Percentiles rank a stretch among this genome's conserved stretches.
Evolutionary conservation across 1,139 yeast species (phyloP).

Genomic region (Geotrichum restrictum): DNA sequence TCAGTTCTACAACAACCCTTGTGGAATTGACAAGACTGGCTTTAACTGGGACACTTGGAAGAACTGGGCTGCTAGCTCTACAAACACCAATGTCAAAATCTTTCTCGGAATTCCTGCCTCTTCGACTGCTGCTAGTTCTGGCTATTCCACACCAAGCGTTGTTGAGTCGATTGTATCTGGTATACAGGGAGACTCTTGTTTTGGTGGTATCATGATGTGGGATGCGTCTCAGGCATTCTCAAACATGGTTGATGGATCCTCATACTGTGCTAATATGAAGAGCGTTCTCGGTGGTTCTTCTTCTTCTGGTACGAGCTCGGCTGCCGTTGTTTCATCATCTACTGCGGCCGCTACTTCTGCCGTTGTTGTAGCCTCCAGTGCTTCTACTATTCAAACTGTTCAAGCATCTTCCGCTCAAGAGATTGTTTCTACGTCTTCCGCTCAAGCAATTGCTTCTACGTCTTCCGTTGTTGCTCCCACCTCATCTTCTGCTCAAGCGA

Average conservation of each 20-base stretch:
- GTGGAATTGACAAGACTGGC: conserved; percentile 42
- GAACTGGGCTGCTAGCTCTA: conserved; percentile 58
- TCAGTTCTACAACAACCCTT: conserved; percentile 89
- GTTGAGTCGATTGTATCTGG: conserved; percentile 28
- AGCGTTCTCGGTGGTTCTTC: conserved; percentile 31
- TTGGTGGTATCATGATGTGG: conserved; percentile 90
- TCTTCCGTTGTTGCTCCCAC: conserved; percentile 7
- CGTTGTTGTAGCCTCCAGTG: conserved; percentile 3
- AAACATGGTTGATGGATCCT: conserved; percentile 47
- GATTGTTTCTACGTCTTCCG: conserved; percentile 2
- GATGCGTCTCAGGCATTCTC: conserved; percentile 79
- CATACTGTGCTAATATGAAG: conserved; percentile 47
- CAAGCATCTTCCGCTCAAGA: not conserved
- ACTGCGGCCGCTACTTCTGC: conserved; percentile 1
- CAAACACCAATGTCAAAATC: conserved; percentile 54
- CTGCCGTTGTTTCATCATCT: conserved; percentile 1
- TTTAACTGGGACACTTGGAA: conserved; percentile 74
- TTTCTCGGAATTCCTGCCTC: conserved; percentile 74
- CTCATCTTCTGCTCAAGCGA: conserved; percentile 7
- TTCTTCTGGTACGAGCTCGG: conserved; percentile 10
- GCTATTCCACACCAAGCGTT: conserved; percentile 42
- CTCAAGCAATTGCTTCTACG: conserved; percentile 1
- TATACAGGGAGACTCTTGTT: conserved; percentile 38
- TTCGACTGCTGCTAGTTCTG: conserved; percentile 61
- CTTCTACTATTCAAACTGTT: conserved; percentile 9